Percentiles rank a stretch among this genome's conserved stretches.
Conservation (phyloP, 441 rosid species). For the Jatropha podagrica region DNA sequence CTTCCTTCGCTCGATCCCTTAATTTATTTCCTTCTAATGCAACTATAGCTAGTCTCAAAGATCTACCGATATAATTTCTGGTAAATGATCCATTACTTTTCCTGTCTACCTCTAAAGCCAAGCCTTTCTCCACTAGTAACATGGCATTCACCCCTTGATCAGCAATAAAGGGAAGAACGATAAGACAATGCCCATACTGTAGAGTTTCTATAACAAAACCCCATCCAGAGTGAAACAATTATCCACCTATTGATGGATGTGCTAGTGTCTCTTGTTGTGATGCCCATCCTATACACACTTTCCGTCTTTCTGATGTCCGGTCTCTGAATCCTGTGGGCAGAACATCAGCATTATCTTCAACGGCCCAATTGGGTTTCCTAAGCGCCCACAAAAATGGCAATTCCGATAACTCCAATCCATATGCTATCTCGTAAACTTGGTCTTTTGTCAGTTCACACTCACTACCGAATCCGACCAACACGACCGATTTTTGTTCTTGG, state of each 20-base stretch:
- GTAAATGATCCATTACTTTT: constrained; percentile 29
- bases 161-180: constrained; percentile 18
- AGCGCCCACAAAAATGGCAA: constrained; percentile 36
- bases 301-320: constrained; percentile 17
- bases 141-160: constrained; percentile 36
- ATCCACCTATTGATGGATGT: constrained; percentile 34
- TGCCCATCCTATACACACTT: constrained; percentile 34
- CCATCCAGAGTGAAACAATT: constrained; percentile 37
- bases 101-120: constrained; percentile 29
- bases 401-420: constrained; percentile 28
- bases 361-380: constrained; percentile 27
- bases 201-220: constrained; percentile 31
- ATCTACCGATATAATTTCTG: constrained; percentile 8
- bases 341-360: constrained; percentile 22
- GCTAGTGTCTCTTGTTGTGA: constrained; percentile 31
- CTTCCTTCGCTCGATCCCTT: constrained; percentile 22
- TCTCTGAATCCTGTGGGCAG: constrained; percentile 25
- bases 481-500: constrained; percentile 24
- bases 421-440: constrained; percentile 32
- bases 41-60: constrained; percentile 28
- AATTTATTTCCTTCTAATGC: constrained; percentile 22
- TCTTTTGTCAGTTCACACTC: constrained; percentile 32
- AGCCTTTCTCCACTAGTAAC: constrained; percentile 24
- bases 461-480: constrained; percentile 34
- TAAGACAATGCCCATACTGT: constrained; percentile 28